A percentile compares a stretch with the other conserved stretches of the same genome.
Conservation (phyloP, 2,329 filamentous ascomycete genomes). For the Juglanconis juglandina region DNA sequence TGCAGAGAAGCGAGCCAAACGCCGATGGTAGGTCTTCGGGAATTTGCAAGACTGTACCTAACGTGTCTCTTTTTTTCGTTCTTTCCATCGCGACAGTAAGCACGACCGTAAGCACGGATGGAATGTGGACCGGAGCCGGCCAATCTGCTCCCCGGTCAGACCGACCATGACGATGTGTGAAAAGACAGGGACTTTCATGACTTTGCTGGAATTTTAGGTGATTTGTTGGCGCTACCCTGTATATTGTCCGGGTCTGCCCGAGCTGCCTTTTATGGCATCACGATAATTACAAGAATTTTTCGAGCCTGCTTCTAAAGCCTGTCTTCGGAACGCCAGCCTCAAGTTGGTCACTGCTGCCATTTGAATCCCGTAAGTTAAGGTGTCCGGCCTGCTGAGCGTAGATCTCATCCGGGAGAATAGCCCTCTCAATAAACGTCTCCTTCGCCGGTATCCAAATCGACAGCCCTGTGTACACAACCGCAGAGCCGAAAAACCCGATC, state of each 20-base stretch:
- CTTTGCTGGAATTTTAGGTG: too few relatives aligned
- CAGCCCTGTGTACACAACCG: conserved; percentile 5
- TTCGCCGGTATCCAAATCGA: conserved; percentile 3
- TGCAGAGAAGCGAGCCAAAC: not conserved
- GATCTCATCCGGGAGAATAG: conserved; percentile 11
- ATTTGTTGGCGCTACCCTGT: too few relatives aligned
- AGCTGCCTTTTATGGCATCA: too few relatives aligned
- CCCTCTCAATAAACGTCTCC: conserved; percentile 11
- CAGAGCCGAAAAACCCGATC: conserved; percentile 11
- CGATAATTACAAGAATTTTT: not conserved
- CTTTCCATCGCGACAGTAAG: too few relatives aligned
- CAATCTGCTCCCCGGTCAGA: too few relatives aligned
- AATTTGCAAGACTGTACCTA: too few relatives aligned
- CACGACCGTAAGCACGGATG: too few relatives aligned
- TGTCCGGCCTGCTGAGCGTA: conserved; percentile 5
- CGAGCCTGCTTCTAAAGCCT: not conserved
- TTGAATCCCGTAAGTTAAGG: not conserved
- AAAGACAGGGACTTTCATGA: too few relatives aligned
- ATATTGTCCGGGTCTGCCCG: too few relatives aligned
- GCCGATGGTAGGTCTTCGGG: not conserved
- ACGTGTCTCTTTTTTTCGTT: too few relatives aligned
- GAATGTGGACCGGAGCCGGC: too few relatives aligned
- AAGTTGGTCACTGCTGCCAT: not conserved
- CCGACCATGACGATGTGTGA: too few relatives aligned
- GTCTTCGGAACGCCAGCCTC: conserved; percentile 3